A percentile compares a stretch with the other conserved stretches of the same genome.
These are phyloP conservation scores for Macrocybe sp. DNA, from an alignment of 1,284 basidiomycete species.

Conservation along the genomic window DNA sequence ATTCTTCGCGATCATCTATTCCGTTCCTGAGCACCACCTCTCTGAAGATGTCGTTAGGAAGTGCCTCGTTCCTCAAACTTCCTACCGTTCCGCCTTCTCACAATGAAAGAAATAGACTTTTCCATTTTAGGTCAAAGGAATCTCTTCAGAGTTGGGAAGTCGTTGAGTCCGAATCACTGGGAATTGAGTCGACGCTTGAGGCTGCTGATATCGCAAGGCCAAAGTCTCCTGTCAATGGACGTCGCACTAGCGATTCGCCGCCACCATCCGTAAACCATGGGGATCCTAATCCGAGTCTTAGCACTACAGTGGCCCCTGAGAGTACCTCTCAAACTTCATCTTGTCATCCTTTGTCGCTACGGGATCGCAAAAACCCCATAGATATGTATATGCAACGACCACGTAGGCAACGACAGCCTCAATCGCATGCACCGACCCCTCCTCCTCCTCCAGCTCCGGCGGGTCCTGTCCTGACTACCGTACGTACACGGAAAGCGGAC, in stretches of 20 bases:
- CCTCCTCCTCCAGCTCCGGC: slow-evolving; percentile 10
- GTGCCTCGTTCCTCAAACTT: slow-evolving; percentile 24
- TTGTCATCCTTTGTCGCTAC: slow-evolving; percentile 15
- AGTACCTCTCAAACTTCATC: slow-evolving; percentile 1
- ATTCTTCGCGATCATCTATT: slow-evolving; percentile 26
- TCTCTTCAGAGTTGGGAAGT: slow-evolving; percentile 34
- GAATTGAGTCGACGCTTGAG: slow-evolving; percentile 22
- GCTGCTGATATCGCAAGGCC: slow-evolving; percentile 8
- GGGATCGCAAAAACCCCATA: slow-evolving; percentile 19
- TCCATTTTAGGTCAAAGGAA: slow-evolving; percentile 17
- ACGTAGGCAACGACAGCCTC: slow-evolving; percentile 15
- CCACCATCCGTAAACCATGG: neutral
- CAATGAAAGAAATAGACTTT: slow-evolving; percentile 28
- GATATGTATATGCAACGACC: slow-evolving; percentile 4
- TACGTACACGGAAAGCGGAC: slow-evolving; percentile 14
- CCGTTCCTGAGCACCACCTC: slow-evolving; percentile 37
- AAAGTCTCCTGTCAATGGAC: neutral
- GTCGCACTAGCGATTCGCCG: neutral
- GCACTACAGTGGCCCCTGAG: neutral
- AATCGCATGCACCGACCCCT: slow-evolving; percentile 6
- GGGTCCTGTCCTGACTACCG: slow-evolving; percentile 18
- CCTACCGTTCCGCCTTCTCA: slow-evolving; percentile 25
- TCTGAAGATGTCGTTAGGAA: slow-evolving; percentile 23
- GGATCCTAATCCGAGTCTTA: neutral
- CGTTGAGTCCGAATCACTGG: slow-evolving; percentile 19